Base-by-base conservation (phyloP, 2,329 filamentous ascomycete genomes). In the Penicillium corylophilum region DNA sequence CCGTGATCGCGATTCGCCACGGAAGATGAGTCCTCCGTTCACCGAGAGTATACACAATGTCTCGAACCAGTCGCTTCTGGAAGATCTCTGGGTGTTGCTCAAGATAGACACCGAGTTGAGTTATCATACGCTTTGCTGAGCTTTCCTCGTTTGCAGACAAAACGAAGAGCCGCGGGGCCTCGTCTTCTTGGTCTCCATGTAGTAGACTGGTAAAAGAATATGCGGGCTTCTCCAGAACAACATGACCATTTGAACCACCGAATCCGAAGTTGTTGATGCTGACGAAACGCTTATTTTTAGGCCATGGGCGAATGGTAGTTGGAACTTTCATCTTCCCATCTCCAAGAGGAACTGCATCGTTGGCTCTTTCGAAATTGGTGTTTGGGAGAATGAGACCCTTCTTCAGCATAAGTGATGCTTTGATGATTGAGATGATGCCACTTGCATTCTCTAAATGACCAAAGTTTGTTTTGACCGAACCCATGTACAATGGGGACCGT, bases 381-480 rank as follows among this genome's bases (percentile, higher is more conserved):
- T 78, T 79, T 0, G 74, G 73, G 0, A 74, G 71, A 5, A 79
- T 61, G 1, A 51, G 49, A 12, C 61, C 61, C 44, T 75, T 60
- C 40, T 71, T 67, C 63, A 79, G 69, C 33, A 70, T 64, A 20
- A 63, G 24, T 6, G 61, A 42, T 1, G 51, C 40, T 40, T 64
- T 64, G 24, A 63, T 47, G 5, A 57, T 36, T 6, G 60, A 48
- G 5, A 55, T 61, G 3, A 66, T 71, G n/a, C 82, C 82, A 6
- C 82, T 82, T 2, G 80, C 81, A 12, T 80, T 77, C 61, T 84
- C 81, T 0, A 74, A 73, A 51, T 81, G 78, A 20, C 78, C 54
- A 22, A 59, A 12, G 18, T 57, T 59, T 0, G 56, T 48, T 20
- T 59, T 59, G 28, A 59, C 50, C 2, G 53, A 51, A 12, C 53